These are phyloP conservation scores for Phtheirospermum japonicum DNA, from an alignment of 257 asterid genomes.

Conservation along the genomic window DNA sequence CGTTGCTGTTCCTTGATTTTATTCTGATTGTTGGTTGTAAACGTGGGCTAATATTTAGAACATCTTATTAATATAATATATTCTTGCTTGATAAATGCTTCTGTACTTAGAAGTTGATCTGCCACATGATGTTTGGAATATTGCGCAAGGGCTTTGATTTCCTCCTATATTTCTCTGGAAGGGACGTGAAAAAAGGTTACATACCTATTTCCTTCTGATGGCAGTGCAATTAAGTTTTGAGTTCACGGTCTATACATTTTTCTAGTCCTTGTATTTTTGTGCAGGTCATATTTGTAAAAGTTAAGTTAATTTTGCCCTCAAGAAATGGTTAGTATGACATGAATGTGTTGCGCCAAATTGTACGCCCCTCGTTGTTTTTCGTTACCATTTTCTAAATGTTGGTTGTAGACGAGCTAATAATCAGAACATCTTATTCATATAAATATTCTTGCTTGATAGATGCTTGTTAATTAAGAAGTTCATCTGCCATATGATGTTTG, in stretches of 20 bases:
- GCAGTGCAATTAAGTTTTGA: conserved; percentile 10
- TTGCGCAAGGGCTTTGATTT: conserved; percentile 77
- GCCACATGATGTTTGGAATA: conserved; percentile 69
- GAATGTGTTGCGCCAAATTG: too few relatives aligned
- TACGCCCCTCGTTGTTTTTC: too few relatives aligned
- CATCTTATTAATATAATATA: not conserved
- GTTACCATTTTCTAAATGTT: not conserved
- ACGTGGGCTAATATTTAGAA: not conserved
- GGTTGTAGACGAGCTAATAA: not conserved
- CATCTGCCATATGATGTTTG: conserved; percentile 60
- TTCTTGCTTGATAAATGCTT: not conserved
- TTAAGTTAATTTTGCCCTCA: too few relatives aligned
- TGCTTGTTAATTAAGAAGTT: conserved; percentile 1
- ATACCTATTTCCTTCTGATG: conserved; percentile 57
- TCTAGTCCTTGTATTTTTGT: not conserved
- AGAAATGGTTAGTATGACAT: too few relatives aligned
- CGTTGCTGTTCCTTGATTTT: not conserved
- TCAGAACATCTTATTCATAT: not conserved
- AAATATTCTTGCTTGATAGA: not conserved
- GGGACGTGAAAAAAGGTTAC: conserved; percentile 39
- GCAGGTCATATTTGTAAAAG: not conserved
- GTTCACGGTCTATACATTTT: not conserved
- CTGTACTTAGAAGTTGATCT: conserved; percentile 20
- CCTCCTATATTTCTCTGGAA: conserved; percentile 18
- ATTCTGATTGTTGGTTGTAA: too few relatives aligned